These are phyloP conservation scores for Centella asiatica DNA, from an alignment of 129 eudicot genomes.

Conservation along the genomic window DNA sequence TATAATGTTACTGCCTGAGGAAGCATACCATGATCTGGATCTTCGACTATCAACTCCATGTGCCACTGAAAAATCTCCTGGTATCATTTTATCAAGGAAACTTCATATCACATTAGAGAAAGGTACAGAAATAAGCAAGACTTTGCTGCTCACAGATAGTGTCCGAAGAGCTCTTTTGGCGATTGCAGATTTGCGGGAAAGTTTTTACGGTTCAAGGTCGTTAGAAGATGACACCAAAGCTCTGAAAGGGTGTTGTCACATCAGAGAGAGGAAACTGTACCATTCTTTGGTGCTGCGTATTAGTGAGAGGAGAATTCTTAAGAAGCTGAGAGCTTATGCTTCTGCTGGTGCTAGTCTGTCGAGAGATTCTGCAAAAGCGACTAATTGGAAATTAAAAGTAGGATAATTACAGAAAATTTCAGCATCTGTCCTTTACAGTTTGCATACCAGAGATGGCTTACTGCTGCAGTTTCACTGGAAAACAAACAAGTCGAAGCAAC, in stretches of 20 bases:
- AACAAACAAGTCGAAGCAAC: neutral
- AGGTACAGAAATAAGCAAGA: conserved; percentile 30
- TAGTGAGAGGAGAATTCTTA: conserved; percentile 68
- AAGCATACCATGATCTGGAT: conserved; percentile 38
- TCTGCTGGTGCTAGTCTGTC: conserved; percentile 17
- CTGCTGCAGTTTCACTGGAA: neutral
- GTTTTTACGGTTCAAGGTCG: conserved; percentile 40
- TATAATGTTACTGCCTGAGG: conserved; percentile 51
- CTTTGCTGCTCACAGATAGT: conserved; percentile 37
- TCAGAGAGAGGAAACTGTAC: conserved; percentile 44
- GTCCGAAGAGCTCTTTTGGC: conserved; percentile 51
- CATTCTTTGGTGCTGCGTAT: conserved; percentile 63
- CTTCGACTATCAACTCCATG: conserved; percentile 17
- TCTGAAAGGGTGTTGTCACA: conserved; percentile 24
- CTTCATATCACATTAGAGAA: conserved; percentile 17
- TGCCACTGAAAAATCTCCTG: conserved; percentile 5
- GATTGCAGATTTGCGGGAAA: conserved; percentile 63
- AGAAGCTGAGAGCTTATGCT: conserved; percentile 61
- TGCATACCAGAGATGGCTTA: neutral
- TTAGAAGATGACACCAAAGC: conserved; percentile 47
- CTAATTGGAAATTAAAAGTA: conserved; percentile 15
- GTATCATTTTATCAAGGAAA: conserved; percentile 14
- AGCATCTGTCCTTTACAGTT: neutral
- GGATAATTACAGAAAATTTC: conserved; percentile 2
- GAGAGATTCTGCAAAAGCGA: conserved; percentile 12